Base-by-base conservation (phyloP, 345 rosid species). In the Salix udensis region DNA sequence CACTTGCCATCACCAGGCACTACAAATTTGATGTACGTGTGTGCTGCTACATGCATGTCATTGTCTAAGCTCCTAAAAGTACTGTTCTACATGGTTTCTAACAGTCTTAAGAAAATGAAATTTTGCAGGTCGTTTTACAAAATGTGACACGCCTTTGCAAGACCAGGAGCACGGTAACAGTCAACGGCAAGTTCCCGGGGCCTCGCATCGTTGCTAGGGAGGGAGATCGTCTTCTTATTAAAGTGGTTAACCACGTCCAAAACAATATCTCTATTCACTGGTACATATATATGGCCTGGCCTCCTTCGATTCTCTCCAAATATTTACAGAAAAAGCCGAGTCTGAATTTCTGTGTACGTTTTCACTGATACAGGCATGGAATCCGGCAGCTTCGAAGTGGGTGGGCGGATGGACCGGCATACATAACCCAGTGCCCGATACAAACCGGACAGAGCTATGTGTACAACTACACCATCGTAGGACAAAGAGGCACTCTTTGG, bases 61-160 rank as follows among this genome's bases (percentile, higher is more conserved):
- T 11, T 10, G 44, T 40, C 44, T 2, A 40, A 40, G 44, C 12
- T 11, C 26, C 28, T 26, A 26, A 26, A 26, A n/a, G n/a, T n/a
- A 26, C 28, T 26, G 28, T 26, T 26, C 28, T 26, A 26, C 30
- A 1, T 40, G 3, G 44, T 60, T 60, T n/a, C 4, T n/a, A 19
- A 19, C 23, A 6, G 50, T 46, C 64, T 6, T 16, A 3, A 55
- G 24, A 60, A 16, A 58, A 8, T 58, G 16, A 71, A 19, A 16
- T 71, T 55, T 28, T 21, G 67, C 68, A 77, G 79, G 64, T 77
- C 0, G 30, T n/a, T 48, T 42, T 58, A 28, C 44, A 70, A 31
- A 70, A 77, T 46, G 75, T 77, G 62, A 69, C 79, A 7, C 74
- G 79, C 44, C 79, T 77, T 24, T 77, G 79, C 69, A 64, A 70